phyloP scores from a whole-genome alignment of 768 basidiomycete species.

The Auricularia sp. region DNA sequence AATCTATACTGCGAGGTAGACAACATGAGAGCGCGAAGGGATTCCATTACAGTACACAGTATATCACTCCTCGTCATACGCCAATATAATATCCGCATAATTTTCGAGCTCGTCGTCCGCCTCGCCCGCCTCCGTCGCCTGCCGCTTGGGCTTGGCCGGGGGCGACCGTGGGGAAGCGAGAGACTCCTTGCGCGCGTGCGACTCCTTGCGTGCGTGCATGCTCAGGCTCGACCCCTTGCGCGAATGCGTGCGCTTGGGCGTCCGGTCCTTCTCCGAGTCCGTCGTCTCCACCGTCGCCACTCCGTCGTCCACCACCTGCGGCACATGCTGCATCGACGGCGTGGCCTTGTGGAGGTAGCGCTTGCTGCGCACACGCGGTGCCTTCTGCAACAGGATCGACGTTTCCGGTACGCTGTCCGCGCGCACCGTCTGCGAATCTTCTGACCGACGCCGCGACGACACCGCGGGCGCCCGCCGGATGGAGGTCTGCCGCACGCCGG shows the following conservation, averaged over 20 bases:
- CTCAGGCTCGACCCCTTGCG: background rate
- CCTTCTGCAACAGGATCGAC: background rate
- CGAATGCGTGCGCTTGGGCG: background rate
- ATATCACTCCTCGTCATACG: background rate
- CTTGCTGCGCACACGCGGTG: background rate
- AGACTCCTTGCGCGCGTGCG: background rate
- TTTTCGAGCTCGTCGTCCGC: background rate
- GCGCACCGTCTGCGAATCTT: background rate
- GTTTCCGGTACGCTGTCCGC: background rate
- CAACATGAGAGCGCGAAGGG: background rate
- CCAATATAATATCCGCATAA: background rate
- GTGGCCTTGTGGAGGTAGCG: background rate
- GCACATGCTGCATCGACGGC: background rate
- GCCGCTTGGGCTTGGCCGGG: background rate
- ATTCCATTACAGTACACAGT: background rate
- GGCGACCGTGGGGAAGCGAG: background rate
- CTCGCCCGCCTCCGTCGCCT: background rate
- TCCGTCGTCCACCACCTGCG: background rate
- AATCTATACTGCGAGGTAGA: background rate
- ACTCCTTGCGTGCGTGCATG: background rate
- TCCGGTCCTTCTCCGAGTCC: background rate
- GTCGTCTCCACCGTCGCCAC: background rate
- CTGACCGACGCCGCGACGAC: background rate
- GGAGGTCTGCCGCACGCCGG: background rate
- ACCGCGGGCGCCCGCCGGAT: background rate